A percentile compares a stretch with the other conserved stretches of the same genome.
Conservation (phyloP, 148 eudicot species). For the Chenopodium formosanum region DNA sequence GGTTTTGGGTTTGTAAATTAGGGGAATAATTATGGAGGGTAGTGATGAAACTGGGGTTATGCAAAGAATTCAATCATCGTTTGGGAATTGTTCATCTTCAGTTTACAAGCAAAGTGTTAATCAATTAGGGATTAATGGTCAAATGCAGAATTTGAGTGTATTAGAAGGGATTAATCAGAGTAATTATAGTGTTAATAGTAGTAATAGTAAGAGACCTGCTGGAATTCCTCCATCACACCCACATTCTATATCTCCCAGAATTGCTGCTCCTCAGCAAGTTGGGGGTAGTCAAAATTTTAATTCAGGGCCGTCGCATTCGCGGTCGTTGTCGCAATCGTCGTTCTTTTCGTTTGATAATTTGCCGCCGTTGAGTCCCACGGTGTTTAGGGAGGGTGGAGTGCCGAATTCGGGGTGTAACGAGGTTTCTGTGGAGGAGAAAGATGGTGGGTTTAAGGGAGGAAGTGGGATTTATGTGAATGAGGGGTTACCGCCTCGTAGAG, state of each 20-base stretch:
- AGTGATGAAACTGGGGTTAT: conserved; percentile 38
- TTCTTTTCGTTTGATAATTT: conserved; percentile 39
- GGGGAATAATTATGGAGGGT: conserved; percentile 25
- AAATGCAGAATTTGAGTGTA: conserved; percentile 35
- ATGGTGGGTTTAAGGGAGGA: conserved; percentile 7
- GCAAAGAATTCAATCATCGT: conserved; percentile 31
- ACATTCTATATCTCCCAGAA: conserved; percentile 16
- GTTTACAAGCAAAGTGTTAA: conserved; percentile 20
- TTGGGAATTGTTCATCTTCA: conserved; percentile 37
- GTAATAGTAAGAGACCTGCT: conserved; percentile 24
- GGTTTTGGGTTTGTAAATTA: background rate
- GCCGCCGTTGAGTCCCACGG: conserved; percentile 43
- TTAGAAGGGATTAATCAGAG: conserved; percentile 1
- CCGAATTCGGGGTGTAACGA: conserved; percentile 15
- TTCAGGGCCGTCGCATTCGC: conserved; percentile 29
- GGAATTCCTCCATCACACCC: conserved; percentile 40
- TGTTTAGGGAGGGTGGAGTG: conserved; percentile 19
- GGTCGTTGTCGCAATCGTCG: conserved; percentile 42
- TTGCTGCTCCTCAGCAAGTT: conserved; percentile 13
- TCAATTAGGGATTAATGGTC: conserved; percentile 21
- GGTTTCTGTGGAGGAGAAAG: conserved; percentile 17
- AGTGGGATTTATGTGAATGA: conserved; percentile 16
- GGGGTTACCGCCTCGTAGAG: conserved; percentile 40
- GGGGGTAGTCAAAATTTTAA: conserved; percentile 27
- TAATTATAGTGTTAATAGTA: background rate